Percentiles rank a stretch among this genome's conserved stretches.
These are phyloP conservation scores for Penicillium thymicola DNA, from an alignment of 2,329 filamentous ascomycete species.

Conservation along the genomic window DNA sequence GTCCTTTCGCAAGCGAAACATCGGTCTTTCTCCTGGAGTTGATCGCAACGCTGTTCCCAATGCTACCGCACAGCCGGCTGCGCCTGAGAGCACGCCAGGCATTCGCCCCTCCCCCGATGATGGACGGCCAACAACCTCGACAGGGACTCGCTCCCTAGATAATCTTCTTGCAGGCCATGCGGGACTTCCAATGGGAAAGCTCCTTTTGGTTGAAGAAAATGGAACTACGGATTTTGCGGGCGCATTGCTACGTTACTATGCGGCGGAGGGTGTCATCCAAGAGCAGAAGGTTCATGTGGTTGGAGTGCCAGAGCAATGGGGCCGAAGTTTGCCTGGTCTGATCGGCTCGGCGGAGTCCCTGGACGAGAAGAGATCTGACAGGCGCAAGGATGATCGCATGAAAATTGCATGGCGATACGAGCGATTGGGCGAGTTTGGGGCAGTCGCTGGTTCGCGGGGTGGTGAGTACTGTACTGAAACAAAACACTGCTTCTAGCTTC, in stretches of 20 bases:
- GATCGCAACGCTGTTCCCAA: constrained; percentile 34
- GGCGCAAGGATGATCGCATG: constrained; percentile 70
- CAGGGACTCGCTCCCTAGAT: constrained; percentile 82
- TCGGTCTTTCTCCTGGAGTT: constrained; percentile 50
- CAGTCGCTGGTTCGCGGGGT: constrained; percentile 54
- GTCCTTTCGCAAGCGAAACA: constrained; percentile 67
- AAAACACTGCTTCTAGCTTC: neutral
- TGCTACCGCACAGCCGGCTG: constrained; percentile 27
- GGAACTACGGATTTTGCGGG: constrained; percentile 94
- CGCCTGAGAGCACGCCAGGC: constrained; percentile 44
- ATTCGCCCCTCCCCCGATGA: constrained; percentile 84
- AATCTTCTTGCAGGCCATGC: constrained; percentile 80
- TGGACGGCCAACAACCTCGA: constrained; percentile 84
- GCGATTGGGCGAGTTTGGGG: constrained; percentile 68
- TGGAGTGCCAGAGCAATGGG: constrained; percentile 76
- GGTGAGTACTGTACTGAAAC: constrained; percentile 47
- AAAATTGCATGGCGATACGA: constrained; percentile 99
- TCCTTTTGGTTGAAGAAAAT: constrained; percentile 77
- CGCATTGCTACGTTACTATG: constrained; percentile 79
- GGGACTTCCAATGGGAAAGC: constrained; percentile 77
- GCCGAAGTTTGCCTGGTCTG: constrained; percentile 75
- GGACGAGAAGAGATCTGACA: constrained; percentile 40
- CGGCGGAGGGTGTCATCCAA: constrained; percentile 87
- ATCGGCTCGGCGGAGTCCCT: constrained; percentile 49
- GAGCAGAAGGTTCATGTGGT: constrained; percentile 85